Evolutionary conservation across 2,329 filamentous ascomycete genomes (phyloP).

Genomic region (Lanzia echinophila): DNA sequence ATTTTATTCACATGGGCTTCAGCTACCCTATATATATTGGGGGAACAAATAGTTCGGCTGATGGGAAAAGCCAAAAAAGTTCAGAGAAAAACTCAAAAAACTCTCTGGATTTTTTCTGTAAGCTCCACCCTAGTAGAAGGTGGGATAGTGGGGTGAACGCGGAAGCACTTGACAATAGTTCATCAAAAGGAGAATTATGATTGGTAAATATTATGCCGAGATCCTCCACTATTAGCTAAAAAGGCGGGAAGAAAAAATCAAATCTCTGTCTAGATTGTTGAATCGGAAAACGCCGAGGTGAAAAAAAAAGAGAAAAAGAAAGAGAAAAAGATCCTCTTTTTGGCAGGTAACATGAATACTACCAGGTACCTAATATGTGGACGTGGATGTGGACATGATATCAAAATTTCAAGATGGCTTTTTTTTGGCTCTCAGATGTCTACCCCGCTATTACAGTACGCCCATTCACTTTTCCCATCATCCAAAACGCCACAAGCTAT

Average conservation of each 20-base stretch:
- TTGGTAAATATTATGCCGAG: background rate
- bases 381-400: background rate
- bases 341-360: background rate
- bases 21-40: background rate
- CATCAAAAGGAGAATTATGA: background rate
- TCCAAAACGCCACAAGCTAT: no score
- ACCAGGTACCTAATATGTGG: no score
- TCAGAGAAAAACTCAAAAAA: background rate
- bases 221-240: background rate
- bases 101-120: background rate
- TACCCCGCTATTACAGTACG: no score
- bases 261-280: constrained; percentile 1
- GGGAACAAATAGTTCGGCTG: background rate
- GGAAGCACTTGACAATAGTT: background rate
- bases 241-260: background rate
- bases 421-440: background rate
- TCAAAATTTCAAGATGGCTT: background rate
- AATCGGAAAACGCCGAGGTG: constrained; percentile 6
- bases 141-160: constrained; percentile 1
- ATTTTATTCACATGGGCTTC: constrained; percentile 11
- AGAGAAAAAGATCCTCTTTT: background rate
- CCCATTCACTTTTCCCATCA: no score
- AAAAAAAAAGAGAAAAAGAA: background rate
- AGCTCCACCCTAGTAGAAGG: background rate
- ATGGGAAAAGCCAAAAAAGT: background rate